These are phyloP conservation scores for Penicillium samsonianum DNA, from an alignment of 495 filamentous ascomycete species.

Conservation along the genomic window DNA sequence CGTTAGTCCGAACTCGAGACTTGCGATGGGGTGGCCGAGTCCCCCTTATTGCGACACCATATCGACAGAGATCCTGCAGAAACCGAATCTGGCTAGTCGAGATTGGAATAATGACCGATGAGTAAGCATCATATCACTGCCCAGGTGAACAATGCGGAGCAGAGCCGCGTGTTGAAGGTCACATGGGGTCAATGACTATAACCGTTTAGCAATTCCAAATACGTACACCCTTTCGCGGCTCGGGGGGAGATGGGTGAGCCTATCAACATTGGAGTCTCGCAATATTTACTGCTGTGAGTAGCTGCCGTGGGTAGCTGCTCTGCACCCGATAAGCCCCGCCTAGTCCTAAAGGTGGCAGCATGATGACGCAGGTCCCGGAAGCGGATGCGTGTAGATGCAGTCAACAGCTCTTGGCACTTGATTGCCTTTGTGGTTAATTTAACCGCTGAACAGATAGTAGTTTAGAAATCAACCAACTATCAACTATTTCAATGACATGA, in stretches of 20 bases:
- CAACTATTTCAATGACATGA: background rate
- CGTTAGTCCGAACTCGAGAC: background rate
- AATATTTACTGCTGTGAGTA: background rate
- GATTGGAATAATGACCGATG: background rate
- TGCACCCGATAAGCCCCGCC: background rate
- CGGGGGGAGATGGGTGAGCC: background rate
- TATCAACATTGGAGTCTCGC: background rate
- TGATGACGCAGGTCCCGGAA: background rate
- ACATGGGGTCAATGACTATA: background rate
- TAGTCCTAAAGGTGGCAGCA: background rate
- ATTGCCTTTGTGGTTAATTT: background rate
- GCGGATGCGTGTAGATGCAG: background rate
- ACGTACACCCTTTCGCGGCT: background rate
- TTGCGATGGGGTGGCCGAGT: background rate
- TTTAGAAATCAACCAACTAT: background rate
- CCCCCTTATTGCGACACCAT: background rate
- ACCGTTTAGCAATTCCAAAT: constrained; percentile 11
- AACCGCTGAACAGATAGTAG: background rate
- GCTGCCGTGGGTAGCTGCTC: background rate
- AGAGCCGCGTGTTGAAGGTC: background rate
- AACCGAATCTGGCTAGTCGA: constrained; percentile 3
- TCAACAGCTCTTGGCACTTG: background rate
- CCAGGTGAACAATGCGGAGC: background rate
- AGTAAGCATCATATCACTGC: background rate
- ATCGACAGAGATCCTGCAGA: background rate